Conservation (phyloP, 2,329 filamentous ascomycete species). For the Fusarium luffae region DNA sequence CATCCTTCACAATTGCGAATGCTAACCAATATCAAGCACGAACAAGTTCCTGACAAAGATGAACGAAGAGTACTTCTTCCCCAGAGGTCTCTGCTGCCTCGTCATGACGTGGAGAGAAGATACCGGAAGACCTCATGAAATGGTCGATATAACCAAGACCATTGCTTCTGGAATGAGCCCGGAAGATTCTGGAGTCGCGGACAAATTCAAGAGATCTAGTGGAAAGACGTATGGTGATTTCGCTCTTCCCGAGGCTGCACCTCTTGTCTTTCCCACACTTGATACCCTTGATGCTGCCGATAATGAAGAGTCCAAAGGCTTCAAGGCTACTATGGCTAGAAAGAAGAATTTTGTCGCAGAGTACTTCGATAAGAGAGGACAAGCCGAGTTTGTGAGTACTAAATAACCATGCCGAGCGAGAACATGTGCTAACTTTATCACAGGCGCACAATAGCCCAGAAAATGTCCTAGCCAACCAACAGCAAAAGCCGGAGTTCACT, state of each 20-base stretch:
- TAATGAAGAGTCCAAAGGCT: constrained; percentile 6
- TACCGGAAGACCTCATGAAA: constrained; percentile 35
- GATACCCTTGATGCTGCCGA: constrained; percentile 13
- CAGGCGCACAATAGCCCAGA: constrained; percentile 9
- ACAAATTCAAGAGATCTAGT: constrained; percentile 16
- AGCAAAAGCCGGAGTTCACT: constrained; percentile 5
- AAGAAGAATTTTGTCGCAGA: constrained; percentile 10
- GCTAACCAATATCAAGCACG: background rate
- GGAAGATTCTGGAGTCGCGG: background rate
- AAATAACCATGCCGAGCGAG: fast-evolving
- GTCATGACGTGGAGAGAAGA: constrained; percentile 65
- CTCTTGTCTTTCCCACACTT: constrained; percentile 47
- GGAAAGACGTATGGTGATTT: constrained; percentile 45
- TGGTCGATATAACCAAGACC: constrained; percentile 27
- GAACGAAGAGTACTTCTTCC: constrained; percentile 61
- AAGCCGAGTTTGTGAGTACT: constrained; percentile 17
- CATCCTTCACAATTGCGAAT: fast-evolving
- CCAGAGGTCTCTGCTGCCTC: constrained; percentile 61
- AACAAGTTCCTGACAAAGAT: constrained; percentile 15
- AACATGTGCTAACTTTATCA: background rate
- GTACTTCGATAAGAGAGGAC: constrained; percentile 11
- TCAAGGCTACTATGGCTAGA: constrained; percentile 1
- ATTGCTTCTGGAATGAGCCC: background rate
- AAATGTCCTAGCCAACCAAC: constrained; percentile 9
- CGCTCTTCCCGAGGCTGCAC: constrained; percentile 58